Base-by-base conservation (phyloP, 768 basidiomycete species). In the Agrocybe praecox region DNA sequence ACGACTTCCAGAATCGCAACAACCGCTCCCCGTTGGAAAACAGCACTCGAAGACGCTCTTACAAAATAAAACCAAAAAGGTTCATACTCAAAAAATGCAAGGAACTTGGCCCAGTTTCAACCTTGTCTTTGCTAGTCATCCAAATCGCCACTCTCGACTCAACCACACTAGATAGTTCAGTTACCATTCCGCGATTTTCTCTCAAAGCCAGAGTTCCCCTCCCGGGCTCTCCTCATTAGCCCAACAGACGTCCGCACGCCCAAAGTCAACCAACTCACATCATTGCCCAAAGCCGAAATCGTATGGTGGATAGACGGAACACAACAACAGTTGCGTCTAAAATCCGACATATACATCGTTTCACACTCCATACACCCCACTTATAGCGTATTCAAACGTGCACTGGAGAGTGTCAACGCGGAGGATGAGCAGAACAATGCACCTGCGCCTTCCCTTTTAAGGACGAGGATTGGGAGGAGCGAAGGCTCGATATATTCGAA, bases 181-280 rank as follows among this genome's bases (percentile, higher is more conserved):
- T 5, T 12, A 40, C 36, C 36, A 40, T 69, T 9, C 87, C 89
- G 90, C 36, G 72, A 65, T 0, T 85, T 90, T 67, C 60, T 91
- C 40, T 67, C 77, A 9, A 72, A 80, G 1, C 67, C 72, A 6
- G 62, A 68, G 19, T 60, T 67, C 17, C 80, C 83, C 1, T 61
- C 74, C 24, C 74, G 82, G 3, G 88, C 90, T 0, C 74, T 94
- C 6, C 68, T 94, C 59, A 63, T 92, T 43, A 75, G 80, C 47
- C 82, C 87, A 12, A 91, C 91, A 46, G 92, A 93, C 72, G 67
- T 87, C 46, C 88, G 92, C 23, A 79, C 85, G 1, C 84, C 85
- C 19, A 94, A 94, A 63, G 78, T 83, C 32, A 46, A 69, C 1
- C 86, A 92, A 61, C 72, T 92, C 46, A 73, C 72, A 21, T 65